phyloP scores from a whole-genome alignment of 768 basidiomycete species.

The Lepiota brunneoincarnata region DNA sequence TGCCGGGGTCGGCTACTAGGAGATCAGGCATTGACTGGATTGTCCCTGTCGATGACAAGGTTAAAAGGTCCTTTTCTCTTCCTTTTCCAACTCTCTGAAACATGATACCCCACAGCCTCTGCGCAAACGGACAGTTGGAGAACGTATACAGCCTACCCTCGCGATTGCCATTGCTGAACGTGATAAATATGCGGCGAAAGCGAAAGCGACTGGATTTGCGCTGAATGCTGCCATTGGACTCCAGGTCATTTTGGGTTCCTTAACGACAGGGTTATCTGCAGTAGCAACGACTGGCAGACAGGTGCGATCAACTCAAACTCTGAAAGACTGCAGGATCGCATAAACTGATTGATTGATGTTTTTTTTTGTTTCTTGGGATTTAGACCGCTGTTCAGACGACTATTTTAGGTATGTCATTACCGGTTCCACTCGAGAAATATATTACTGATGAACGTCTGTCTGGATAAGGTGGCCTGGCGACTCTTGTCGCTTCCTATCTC shows the following conservation, averaged over 20 bases:
- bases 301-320: conserved; percentile 24
- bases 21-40: conserved; percentile 38
- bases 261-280: conserved; percentile 65
- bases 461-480: conserved; percentile 57
- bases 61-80: conserved; percentile 5
- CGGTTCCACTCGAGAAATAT: conserved; percentile 1
- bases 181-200: conserved; percentile 46
- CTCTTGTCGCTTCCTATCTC: conserved; percentile 68
- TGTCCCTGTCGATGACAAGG: conserved; percentile 32
- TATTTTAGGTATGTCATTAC: conserved; percentile 30
- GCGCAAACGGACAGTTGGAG: conserved; percentile 38
- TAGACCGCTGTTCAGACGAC: conserved; percentile 36
- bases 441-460: not conserved
- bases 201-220: conserved; percentile 34
- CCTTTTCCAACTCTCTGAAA: not conserved
- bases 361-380: not conserved
- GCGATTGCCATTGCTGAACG: conserved; percentile 42
- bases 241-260: conserved; percentile 62
- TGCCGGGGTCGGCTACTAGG: conserved; percentile 15
- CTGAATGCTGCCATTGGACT: conserved; percentile 53
- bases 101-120: not conserved
- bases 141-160: conserved; percentile 56
- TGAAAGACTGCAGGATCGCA: not conserved
- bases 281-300: conserved; percentile 35
- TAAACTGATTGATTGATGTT: not conserved